Evolutionary conservation across 2,329 filamentous ascomycete genomes (phyloP).

Genomic region (Colletotrichum coccodes): DNA sequence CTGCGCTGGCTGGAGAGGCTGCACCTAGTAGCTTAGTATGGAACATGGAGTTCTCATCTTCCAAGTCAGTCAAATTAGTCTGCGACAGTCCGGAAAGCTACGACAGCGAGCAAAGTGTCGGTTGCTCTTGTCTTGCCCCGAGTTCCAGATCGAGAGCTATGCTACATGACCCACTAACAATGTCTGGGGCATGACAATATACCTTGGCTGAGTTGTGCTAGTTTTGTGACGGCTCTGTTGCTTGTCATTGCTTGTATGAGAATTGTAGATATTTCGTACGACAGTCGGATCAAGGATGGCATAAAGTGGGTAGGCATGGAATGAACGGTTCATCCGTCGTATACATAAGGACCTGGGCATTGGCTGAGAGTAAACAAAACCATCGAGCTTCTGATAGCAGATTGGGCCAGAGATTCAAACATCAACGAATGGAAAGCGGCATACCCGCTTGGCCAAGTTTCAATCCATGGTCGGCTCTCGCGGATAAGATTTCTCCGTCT

Average conservation of each 20-base stretch:
- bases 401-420: not conserved
- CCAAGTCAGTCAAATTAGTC: not conserved
- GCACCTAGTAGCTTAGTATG: not conserved
- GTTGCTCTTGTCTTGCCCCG: not conserved
- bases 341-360: not conserved
- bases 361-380: slow-evolving; percentile 20
- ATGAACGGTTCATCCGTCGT: slow-evolving; percentile 5
- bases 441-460: not conserved
- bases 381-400: slow-evolving; percentile 6
- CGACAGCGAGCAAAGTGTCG: not conserved
- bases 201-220: not conserved
- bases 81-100: not conserved
- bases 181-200: not conserved
- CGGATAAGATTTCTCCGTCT: slow-evolving; percentile 6
- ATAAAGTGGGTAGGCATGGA: not conserved
- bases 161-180: not conserved
- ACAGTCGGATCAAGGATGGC: not conserved
- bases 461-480: slow-evolving; percentile 1
- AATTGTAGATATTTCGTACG: not conserved
- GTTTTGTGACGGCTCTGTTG: not conserved
- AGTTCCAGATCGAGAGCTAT: slow-evolving; percentile 1
- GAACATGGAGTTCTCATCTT: not conserved
- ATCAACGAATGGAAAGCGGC: not conserved
- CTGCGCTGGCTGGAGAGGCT: not conserved
- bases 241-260: not conserved